These are phyloP conservation scores for Mortierella alpina DNA, from an alignment of 192 early-diverging fungal genomes.

Conservation along the genomic window DNA sequence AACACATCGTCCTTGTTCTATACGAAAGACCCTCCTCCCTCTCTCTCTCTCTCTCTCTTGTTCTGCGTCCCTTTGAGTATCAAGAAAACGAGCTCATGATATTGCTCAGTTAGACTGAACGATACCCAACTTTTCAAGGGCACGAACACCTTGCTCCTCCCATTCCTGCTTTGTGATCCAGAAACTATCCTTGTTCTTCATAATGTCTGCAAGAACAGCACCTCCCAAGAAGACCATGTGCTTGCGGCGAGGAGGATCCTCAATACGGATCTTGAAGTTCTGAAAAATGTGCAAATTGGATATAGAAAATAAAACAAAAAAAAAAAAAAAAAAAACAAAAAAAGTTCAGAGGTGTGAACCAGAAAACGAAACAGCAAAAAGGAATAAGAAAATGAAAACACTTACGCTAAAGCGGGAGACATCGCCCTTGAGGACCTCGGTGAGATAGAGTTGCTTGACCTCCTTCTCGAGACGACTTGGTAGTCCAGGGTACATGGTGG, in stretches of 20 bases:
- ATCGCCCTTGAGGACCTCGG: constrained; percentile 90
- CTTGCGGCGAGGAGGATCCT: constrained; percentile 97
- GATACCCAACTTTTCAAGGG: constrained; percentile 70
- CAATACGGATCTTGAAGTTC: constrained; percentile 98
- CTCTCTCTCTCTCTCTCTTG: too few species aligned
- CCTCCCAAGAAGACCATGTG: constrained; percentile 99
- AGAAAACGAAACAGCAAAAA: not conserved
- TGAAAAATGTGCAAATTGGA: constrained; percentile 34
- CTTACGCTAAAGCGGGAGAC: constrained; percentile 79
- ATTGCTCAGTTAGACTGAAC: constrained; percentile 33
- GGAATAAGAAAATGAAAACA: constrained; percentile 3
- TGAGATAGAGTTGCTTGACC: constrained; percentile 94
- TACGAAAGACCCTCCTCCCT: too few species aligned
- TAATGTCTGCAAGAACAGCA: constrained; percentile 93
- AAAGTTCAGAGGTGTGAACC: not conserved
- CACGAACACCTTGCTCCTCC: constrained; percentile 86
- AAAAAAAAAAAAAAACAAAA: not conserved
- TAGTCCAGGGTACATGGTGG: constrained; percentile 98
- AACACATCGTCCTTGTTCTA: too few species aligned
- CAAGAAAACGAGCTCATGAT: not conserved
- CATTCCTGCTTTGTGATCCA: constrained; percentile 97
- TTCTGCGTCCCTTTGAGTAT: too few species aligned
- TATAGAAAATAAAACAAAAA: not conserved
- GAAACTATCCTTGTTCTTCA: constrained; percentile 89
- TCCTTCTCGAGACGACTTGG: constrained; percentile 98